phyloP scores from a whole-genome alignment of 805 yeast species.

The Sugiyamaella chiloensis region DNA sequence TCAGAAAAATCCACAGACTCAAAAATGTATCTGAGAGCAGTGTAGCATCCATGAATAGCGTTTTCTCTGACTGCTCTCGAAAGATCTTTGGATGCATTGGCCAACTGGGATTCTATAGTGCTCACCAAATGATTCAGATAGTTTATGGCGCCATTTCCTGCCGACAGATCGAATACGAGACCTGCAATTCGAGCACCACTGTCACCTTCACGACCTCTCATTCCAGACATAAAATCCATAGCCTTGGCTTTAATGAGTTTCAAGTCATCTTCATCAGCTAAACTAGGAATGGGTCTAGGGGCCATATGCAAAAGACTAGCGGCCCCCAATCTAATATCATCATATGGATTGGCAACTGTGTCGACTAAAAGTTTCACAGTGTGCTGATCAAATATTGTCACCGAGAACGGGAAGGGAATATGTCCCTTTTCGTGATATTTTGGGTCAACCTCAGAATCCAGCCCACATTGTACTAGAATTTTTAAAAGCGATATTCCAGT shows the following conservation, averaged over 20 bases:
- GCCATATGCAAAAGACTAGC: conserved; percentile 46
- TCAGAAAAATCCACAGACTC: conserved; percentile 27
- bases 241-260: conserved; percentile 28
- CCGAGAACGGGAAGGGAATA: conserved; percentile 47
- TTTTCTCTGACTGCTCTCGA: conserved; percentile 44
- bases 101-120: conserved; percentile 36
- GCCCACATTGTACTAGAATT: conserved; percentile 50
- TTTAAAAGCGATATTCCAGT: conserved; percentile 48
- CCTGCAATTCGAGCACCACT: conserved; percentile 71
- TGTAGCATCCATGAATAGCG: conserved; percentile 69
- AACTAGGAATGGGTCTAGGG: conserved; percentile 35
- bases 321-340: conserved; percentile 64
- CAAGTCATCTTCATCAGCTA: conserved; percentile 24
- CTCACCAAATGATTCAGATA: conserved; percentile 36
- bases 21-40: conserved; percentile 51
- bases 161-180: conserved; percentile 41
- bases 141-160: conserved; percentile 5
- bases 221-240: conserved; percentile 31
- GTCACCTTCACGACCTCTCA: conserved; percentile 64
- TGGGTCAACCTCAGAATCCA: conserved; percentile 46
- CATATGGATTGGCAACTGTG: conserved; percentile 65
- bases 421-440: conserved; percentile 40
- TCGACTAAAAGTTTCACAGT: conserved; percentile 53
- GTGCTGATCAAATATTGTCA: conserved; percentile 41
- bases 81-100: conserved; percentile 37